Base-by-base conservation (phyloP, 2,329 filamentous ascomycete species). In the Madurella fahalii region DNA sequence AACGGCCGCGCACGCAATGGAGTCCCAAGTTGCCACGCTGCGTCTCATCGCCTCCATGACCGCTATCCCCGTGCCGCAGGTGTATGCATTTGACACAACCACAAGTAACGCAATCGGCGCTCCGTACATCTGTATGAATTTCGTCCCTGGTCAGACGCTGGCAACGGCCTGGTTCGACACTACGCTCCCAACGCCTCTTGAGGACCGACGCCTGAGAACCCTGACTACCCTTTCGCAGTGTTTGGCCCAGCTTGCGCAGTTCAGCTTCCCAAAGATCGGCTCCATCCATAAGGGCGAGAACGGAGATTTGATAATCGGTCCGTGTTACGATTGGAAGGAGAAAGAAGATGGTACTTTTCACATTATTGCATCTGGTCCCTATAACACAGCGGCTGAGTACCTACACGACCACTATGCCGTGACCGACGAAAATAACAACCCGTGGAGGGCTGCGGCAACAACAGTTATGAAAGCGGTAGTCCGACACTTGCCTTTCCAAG, bases 41-140 rank as follows among this genome's bases (percentile, higher is more conserved):
- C 46, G 46, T 42, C 39, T 58, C 16, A 54, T 58, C 30, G 39
- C 18, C 9, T 12, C 16, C n/a, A 50, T 20, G 18, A 58, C 50
- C 4, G 15, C 20, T 3, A 50, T 63, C 41, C 58, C 59, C 1
- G 59, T 61, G n/a, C 59, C 61, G 11, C 43, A 56, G 40, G 40
- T 63, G n/a, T 55, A 57, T 34, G 50, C 31, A 2, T 50, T 55
- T 12, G 59, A 61, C 40, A 50, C 52, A 4, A 54, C 58, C 39
- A 45, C 4, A 20, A 39, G 53, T 9, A 61, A 63, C 50, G 40
- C 47, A 5, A 59, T 61, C 41, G 25, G 41, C 9, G 58, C 56
- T 4, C 61, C 59, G 9, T 63, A 63, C 53, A 40, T 63, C 15
- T 56, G 52, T 43, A 61, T 57, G 56, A 59, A 46, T 52, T 59